Evolutionary conservation across 2,329 filamentous ascomycete genomes (phyloP), one percentile per base, ranked within the genome.

Genomic region (Talaromyces atroroseus): DNA sequence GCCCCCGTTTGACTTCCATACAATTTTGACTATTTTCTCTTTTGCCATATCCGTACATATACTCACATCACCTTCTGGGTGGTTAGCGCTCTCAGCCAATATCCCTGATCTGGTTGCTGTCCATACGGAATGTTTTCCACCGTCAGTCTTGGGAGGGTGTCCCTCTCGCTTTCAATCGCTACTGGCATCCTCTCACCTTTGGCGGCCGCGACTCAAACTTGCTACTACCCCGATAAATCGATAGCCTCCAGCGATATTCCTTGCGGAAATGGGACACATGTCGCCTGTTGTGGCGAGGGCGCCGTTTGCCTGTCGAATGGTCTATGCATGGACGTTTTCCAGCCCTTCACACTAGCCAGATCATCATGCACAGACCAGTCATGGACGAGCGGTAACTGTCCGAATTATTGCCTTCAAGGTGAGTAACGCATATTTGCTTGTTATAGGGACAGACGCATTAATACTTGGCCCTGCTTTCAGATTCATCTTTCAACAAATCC

Each of bases 281-380:
- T 66, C 8, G 58, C 58, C 2, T 71, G 68, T 57, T 71, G 68
- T 40, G 60, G 62, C 2, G 38, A 26, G 3, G 55, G 44, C 8
- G 60, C 61, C 18, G 60, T 70, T 49, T 71, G 68, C 47, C 56
- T 68, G 24, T 62, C 63, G 14, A 71, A 70, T 53, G 66, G 68
- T 5, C 62, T 66, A 24, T 71, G 67, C 52, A 51, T 68, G 36
- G 59, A 62, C 26, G 50, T 59, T 6, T 45, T 26, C 23, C 66
- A 54, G 34, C 52, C 66, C 1, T 69, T 63, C 32, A 59, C 61
- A 8, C 48, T 68, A 3, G 66, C 66, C 3, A 62, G 67, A 26
- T 66, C 65, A 1, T 60, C 51, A 6, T 71, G 68, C 56, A 70
- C 67, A 10, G 63, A 68, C 52, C 44, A 63, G 21, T 59, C 60